Percentiles rank a stretch among this genome's conserved stretches.
Evolutionary conservation across 257 asterid species (phyloP).

Genomic region (Lithospermum erythrorhizon): DNA sequence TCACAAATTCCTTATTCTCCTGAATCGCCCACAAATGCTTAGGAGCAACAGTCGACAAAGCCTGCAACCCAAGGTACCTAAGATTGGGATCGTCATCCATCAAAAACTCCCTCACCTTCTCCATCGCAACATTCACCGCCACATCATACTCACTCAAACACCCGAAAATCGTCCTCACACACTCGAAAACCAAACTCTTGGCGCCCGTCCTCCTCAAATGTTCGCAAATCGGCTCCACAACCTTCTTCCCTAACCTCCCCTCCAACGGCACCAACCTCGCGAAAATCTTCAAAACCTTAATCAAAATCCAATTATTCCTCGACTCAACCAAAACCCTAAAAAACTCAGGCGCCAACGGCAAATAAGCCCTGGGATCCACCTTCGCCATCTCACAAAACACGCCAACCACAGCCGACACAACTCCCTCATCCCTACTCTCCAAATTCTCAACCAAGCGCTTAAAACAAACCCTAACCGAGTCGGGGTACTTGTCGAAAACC

Average conservation of each 20-base stretch:
- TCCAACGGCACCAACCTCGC: constrained; percentile 63
- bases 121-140: constrained; percentile 74
- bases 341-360: constrained; percentile 94
- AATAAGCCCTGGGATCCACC: constrained; percentile 64
- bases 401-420: constrained; percentile 70
- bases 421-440: constrained; percentile 50
- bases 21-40: constrained; percentile 65
- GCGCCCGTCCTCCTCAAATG: constrained; percentile 72
- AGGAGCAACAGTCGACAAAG: constrained; percentile 41
- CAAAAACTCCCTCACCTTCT: constrained; percentile 65
- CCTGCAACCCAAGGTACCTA: constrained; percentile 82
- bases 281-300: constrained; percentile 82
- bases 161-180: constrained; percentile 57
- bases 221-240: constrained; percentile 80
- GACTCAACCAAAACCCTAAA: constrained; percentile 69
- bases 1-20: constrained; percentile 84
- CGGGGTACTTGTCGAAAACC: constrained; percentile 66
- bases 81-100: constrained; percentile 79
- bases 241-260: constrained; percentile 74
- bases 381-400: constrained; percentile 78
- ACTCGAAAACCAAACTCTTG: constrained; percentile 75
- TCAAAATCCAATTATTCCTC: constrained; percentile 83
- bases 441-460: constrained; percentile 80
- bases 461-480: constrained; percentile 83
- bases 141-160: constrained; percentile 68